These are phyloP conservation scores for Kuraishia hungarica DNA, from an alignment of 805 yeast genomes.

Conservation along the genomic window DNA sequence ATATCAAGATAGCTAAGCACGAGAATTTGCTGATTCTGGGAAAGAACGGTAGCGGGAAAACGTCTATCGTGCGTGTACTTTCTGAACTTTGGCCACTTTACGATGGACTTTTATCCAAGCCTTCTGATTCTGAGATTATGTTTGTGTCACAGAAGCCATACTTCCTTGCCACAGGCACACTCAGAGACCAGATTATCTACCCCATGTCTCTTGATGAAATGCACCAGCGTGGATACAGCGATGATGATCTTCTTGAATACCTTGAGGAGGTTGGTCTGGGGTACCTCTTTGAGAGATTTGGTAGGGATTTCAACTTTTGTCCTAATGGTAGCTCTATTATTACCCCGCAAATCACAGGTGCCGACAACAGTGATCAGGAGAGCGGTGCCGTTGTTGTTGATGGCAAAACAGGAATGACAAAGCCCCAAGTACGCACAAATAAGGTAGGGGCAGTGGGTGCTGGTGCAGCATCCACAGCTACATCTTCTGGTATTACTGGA, in stretches of 20 bases:
- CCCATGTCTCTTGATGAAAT: constrained; percentile 76
- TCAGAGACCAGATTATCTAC: constrained; percentile 86
- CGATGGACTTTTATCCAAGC: constrained; percentile 74
- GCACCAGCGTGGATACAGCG: constrained; percentile 62
- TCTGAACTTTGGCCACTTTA: constrained; percentile 93
- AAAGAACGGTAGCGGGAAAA: constrained; percentile 84
- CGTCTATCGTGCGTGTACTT: constrained; percentile 73
- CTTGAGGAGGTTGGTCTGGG: constrained; percentile 73
- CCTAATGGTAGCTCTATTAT: constrained; percentile 11
- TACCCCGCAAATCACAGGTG: not conserved
- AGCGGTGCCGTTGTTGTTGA: constrained; percentile 10
- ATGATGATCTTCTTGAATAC: constrained; percentile 57
- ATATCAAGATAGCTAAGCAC: constrained; percentile 52
- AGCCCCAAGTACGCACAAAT: constrained; percentile 3
- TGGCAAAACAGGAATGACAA: constrained; percentile 9
- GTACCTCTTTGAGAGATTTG: constrained; percentile 65
- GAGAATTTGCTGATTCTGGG: constrained; percentile 77
- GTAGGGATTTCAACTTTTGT: constrained; percentile 37
- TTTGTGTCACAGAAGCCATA: constrained; percentile 85
- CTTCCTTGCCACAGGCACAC: constrained; percentile 65
- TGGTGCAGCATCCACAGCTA: no score
- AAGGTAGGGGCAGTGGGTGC: not conserved
- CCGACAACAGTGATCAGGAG: not conserved
- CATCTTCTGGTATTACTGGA: constrained; percentile 9
- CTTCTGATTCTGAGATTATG: constrained; percentile 56